phyloP scores from a whole-genome alignment of 257 asterid species.

The Fraxinus anomala region DNA sequence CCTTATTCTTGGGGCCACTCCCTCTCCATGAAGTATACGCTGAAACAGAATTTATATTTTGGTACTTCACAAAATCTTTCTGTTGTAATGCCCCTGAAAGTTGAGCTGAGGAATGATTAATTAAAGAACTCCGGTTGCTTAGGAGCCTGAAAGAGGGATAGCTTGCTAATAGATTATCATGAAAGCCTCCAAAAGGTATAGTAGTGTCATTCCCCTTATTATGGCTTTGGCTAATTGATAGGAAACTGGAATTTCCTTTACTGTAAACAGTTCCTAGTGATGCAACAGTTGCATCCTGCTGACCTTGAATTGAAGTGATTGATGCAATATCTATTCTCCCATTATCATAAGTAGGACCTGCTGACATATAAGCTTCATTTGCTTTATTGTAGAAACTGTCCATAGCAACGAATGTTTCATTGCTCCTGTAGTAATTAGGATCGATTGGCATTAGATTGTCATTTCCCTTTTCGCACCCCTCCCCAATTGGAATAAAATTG shows the following conservation, averaged over 20 bases:
- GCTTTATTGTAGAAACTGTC: slow-evolving; percentile 41
- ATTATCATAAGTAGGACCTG: slow-evolving; percentile 33
- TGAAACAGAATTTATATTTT: slow-evolving; percentile 32
- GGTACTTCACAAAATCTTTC: slow-evolving; percentile 34
- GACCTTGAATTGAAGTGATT: slow-evolving; percentile 18
- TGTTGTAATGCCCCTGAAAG: slow-evolving; percentile 34
- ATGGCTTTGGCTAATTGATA: slow-evolving; percentile 42
- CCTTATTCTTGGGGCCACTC: slow-evolving; percentile 44
- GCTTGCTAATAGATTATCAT: slow-evolving; percentile 34
- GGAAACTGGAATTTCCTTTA: slow-evolving; percentile 42
- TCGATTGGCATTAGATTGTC: slow-evolving; percentile 34
- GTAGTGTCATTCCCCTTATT: slow-evolving; percentile 42
- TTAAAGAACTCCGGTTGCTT: slow-evolving; percentile 38
- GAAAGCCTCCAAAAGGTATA: slow-evolving; percentile 58
- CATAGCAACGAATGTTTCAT: slow-evolving; percentile 35
- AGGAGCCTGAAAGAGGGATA: slow-evolving; percentile 41
- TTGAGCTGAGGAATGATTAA: slow-evolving; percentile 46
- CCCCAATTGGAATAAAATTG: slow-evolving; percentile 31
- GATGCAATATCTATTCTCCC: slow-evolving; percentile 31
- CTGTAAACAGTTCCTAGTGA: slow-evolving; percentile 35
- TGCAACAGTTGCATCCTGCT: slow-evolving; percentile 37
- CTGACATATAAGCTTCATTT: slow-evolving; percentile 36
- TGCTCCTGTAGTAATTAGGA: slow-evolving; percentile 37
- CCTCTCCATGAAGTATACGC: slow-evolving; percentile 36
- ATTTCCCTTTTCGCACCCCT: slow-evolving; percentile 37